phyloP scores from a whole-genome alignment of 345 rosid species.

The Salix brachista region DNA sequence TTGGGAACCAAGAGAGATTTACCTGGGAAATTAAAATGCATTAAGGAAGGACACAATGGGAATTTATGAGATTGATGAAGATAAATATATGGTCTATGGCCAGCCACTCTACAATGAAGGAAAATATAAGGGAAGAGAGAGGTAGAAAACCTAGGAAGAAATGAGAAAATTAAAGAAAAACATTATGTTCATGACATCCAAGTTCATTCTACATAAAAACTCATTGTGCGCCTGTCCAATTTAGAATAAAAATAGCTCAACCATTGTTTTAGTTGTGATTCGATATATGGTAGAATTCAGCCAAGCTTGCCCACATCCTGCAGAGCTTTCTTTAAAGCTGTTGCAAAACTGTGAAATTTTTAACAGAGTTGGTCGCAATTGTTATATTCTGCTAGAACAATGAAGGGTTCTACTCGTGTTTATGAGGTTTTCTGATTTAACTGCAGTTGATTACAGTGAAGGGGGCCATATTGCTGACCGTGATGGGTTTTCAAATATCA shows the following conservation, averaged over 20 bases:
- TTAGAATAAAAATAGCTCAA: neutral
- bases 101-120: too few species aligned
- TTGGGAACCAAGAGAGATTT: too few species aligned
- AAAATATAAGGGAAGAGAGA: too few species aligned
- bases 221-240: neutral
- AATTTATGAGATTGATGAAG: too few species aligned
- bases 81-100: too few species aligned
- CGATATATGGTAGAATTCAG: neutral
- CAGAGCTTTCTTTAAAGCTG: neutral
- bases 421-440: slow-evolving; percentile 83
- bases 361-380: neutral
- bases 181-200: neutral
- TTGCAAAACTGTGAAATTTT: neutral
- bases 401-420: slow-evolving; percentile 1
- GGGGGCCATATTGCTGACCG: slow-evolving; percentile 84
- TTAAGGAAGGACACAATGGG: too few species aligned
- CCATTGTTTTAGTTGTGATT: neutral
- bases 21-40: too few species aligned
- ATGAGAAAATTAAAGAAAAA: too few species aligned
- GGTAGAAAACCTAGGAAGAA: too few species aligned
- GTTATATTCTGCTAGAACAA: neutral
- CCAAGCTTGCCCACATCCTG: neutral
- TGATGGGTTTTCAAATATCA: slow-evolving; percentile 67
- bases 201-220: neutral
- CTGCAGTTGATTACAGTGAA: slow-evolving; percentile 89